A percentile compares a stretch with the other conserved stretches of the same genome.
phyloP scores from a whole-genome alignment of 2,329 filamentous ascomycete genomes.

The Fusarium mundagurra region DNA sequence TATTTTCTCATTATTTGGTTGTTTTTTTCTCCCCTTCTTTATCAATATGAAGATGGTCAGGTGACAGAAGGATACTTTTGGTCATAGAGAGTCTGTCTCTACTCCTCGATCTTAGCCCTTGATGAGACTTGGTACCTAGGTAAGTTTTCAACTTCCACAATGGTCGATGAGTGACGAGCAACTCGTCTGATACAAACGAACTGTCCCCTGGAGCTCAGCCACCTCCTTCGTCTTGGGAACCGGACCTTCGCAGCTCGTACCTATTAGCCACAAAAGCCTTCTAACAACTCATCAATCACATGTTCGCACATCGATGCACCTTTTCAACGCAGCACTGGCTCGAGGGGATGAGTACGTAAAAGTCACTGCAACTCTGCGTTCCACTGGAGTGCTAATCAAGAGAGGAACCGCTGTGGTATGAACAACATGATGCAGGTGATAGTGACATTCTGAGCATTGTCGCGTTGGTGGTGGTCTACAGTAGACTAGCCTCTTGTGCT shows the following conservation, averaged over 20 bases:
- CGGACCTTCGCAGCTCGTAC: background rate
- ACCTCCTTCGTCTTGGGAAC: background rate
- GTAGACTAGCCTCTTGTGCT: background rate
- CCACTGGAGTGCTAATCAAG: conserved; percentile 1
- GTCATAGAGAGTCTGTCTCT: background rate
- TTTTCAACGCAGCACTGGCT: background rate
- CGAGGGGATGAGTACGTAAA: background rate
- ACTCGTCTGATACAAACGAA: background rate
- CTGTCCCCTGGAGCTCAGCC: background rate
- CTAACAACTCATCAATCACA: conserved; percentile 24
- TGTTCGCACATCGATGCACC: conserved; percentile 26
- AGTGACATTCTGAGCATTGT: conserved; percentile 12
- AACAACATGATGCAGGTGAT: conserved; percentile 15
- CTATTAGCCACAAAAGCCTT: background rate
- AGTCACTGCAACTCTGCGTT: conserved; percentile 2
- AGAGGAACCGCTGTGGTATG: conserved; percentile 20
- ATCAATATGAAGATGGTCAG: background rate
- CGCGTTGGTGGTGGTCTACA: background rate
- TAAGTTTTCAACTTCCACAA: background rate
- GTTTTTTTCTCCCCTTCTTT: background rate
- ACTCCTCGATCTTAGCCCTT: background rate
- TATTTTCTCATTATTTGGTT: background rate
- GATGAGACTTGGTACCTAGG: background rate
- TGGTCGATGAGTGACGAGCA: background rate
- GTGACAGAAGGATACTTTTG: background rate